Evolutionary conservation across 108 stramenopile genomes (phyloP).

Genomic region (Cyclotella cryptica): DNA sequence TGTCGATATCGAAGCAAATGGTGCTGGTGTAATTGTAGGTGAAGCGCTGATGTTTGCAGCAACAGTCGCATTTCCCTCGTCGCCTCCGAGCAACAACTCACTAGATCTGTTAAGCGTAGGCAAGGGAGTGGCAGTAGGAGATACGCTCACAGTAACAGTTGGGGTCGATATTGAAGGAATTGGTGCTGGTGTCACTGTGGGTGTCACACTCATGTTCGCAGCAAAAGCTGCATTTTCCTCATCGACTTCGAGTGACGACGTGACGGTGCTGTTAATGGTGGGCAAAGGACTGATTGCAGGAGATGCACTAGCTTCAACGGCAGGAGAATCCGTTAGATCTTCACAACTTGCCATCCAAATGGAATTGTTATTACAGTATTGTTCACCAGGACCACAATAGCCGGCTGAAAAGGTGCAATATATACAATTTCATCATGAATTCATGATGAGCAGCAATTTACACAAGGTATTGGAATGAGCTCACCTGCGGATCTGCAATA

Average conservation of each 20-base stretch:
- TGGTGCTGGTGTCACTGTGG: conserved; percentile 7
- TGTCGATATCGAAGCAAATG: not conserved
- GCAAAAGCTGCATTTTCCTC: not conserved
- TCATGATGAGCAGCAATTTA: not conserved
- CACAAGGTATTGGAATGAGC: not conserved
- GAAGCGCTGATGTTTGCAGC: not conserved
- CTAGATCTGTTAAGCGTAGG: not conserved
- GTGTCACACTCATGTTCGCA: not conserved
- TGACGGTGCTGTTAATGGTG: not conserved
- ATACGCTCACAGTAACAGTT: not conserved
- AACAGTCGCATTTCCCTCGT: not conserved
- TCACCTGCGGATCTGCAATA: conserved; percentile 6
- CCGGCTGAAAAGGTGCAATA: not conserved
- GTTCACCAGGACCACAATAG: not conserved
- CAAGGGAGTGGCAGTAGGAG: not conserved
- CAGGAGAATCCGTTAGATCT: conserved; percentile 21
- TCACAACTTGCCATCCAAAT: conserved; percentile 32
- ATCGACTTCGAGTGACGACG: not conserved
- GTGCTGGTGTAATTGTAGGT: conserved; percentile 4
- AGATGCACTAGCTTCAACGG: not conserved
- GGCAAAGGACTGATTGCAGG: not conserved
- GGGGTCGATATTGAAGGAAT: conserved; percentile 12
- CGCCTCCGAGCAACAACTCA: not conserved
- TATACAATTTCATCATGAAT: not conserved
- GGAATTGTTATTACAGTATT: conserved; percentile 23